A percentile compares a stretch with the other conserved stretches of the same genome.
Evolutionary conservation across 306 rosid genomes (phyloP).

Genomic region (Spatholobus suberectus): DNA sequence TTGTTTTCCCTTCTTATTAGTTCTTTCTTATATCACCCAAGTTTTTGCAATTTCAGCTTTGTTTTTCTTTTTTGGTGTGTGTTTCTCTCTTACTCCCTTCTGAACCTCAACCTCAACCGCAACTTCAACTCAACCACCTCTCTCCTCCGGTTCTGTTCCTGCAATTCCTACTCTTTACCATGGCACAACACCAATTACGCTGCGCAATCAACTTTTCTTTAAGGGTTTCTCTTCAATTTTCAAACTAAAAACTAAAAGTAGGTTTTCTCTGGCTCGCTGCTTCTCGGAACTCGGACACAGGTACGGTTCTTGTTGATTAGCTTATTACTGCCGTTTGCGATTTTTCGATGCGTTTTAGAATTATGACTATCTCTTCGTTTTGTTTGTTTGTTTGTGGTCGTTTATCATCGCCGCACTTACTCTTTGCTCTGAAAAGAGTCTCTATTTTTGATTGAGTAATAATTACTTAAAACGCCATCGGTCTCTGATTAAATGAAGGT

Average conservation of each 20-base stretch:
- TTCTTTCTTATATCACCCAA: not conserved
- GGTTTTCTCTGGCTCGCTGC: conserved; percentile 18
- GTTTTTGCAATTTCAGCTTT: not conserved
- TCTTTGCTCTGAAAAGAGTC: conserved; percentile 11
- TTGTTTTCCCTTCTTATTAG: not conserved
- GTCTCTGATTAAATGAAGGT: not conserved
- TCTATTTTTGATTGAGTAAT: conserved; percentile 21
- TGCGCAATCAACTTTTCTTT: conserved; percentile 28
- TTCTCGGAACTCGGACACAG: conserved; percentile 28
- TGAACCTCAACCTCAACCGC: no score
- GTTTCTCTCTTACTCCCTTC: conserved; percentile 11
- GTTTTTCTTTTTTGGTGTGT: not conserved
- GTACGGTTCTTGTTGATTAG: conserved; percentile 25
- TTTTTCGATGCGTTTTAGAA: conserved; percentile 6
- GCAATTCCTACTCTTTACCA: conserved; percentile 38
- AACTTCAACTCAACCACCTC: conserved; percentile 9
- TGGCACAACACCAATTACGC: conserved; percentile 37
- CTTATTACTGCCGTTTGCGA: conserved; percentile 9
- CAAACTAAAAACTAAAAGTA: conserved; percentile 24
- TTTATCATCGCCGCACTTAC: conserved; percentile 20
- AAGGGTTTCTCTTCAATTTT: conserved; percentile 28
- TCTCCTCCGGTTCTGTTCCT: not conserved
- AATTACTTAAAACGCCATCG: not conserved
- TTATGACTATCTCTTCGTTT: conserved; percentile 27
- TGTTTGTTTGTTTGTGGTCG: not conserved